A percentile compares a stretch with the other conserved stretches of the same genome.
phyloP scores from a whole-genome alignment of 768 basidiomycete species.

The Rhodosporidiobolus sp. region DNA sequence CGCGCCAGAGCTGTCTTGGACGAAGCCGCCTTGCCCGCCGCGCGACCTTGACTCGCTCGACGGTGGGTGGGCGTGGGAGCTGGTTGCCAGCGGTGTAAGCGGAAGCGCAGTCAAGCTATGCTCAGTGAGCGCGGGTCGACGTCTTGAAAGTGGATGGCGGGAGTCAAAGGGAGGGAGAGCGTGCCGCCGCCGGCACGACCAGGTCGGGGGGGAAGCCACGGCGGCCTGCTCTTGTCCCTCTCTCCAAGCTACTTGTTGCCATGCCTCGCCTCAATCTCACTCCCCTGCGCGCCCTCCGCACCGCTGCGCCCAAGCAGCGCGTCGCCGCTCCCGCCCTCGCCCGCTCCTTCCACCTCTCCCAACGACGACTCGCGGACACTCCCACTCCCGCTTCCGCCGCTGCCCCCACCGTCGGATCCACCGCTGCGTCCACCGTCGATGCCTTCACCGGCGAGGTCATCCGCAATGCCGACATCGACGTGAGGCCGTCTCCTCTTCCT shows the following conservation, averaged over 20 bases:
- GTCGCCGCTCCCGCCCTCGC: not conserved
- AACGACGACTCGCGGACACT: not conserved
- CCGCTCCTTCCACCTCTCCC: conserved; percentile 17
- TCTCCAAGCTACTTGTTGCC: not conserved
- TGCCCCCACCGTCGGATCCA: conserved; percentile 15
- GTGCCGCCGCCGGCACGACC: too few species aligned
- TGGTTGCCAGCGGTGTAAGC: too few species aligned
- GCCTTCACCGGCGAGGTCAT: conserved; percentile 58
- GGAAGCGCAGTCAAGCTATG: too few species aligned
- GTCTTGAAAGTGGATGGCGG: too few species aligned
- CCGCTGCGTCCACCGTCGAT: conserved; percentile 44
- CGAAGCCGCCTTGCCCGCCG: too few species aligned
- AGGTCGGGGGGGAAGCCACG: too few species aligned
- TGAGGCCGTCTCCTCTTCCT: conserved; percentile 44
- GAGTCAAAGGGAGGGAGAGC: too few species aligned
- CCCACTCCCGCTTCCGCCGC: not conserved
- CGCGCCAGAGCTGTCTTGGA: too few species aligned
- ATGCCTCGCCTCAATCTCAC: conserved; percentile 14
- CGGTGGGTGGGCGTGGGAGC: too few species aligned
- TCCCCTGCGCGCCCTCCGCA: conserved; percentile 11
- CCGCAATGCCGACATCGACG: conserved; percentile 58
- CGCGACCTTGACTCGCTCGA: too few species aligned
- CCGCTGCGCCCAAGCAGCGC: conserved; percentile 5
- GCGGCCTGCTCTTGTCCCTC: not conserved
- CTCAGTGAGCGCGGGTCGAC: too few species aligned